These are phyloP conservation scores for Cryptosporidium viatorum DNA, from an alignment of 169 alveolate genomes.

Conservation along the genomic window DNA sequence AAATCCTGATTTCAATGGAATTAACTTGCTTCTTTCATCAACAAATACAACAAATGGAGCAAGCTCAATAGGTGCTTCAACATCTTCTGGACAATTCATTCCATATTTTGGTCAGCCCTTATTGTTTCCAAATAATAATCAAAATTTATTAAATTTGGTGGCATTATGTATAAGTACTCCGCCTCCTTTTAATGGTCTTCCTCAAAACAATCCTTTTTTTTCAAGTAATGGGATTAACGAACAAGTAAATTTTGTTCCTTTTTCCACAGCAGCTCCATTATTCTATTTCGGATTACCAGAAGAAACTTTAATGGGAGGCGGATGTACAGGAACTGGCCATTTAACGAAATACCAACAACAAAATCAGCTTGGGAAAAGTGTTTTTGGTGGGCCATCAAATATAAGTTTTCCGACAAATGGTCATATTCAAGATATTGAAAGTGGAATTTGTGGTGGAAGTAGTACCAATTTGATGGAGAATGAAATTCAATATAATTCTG, in stretches of 20 bases:
- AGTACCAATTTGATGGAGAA: background rate
- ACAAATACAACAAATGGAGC: conserved; percentile 19
- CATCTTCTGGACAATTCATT: conserved; percentile 11
- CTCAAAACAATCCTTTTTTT: conserved; percentile 64
- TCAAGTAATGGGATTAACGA: conserved; percentile 58
- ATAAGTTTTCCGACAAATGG: background rate
- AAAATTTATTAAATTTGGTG: conserved; percentile 33
- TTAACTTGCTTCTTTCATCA: conserved; percentile 22
- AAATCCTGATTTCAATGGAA: conserved; percentile 29
- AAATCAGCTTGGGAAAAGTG: background rate
- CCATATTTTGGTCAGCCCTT: conserved; percentile 54
- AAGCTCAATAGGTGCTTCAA: background rate
- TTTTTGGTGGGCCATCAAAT: background rate
- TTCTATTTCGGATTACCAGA: conserved; percentile 59
- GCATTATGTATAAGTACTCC: conserved; percentile 60
- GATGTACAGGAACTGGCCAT: background rate
- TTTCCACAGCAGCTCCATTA: conserved; percentile 41
- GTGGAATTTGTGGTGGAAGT: background rate
- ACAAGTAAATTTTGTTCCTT: conserved; percentile 49
- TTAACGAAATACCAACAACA: background rate
- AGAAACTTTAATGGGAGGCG: conserved; percentile 1
- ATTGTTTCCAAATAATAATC: conserved; percentile 30
- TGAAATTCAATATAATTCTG: conserved; percentile 28
- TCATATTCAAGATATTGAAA: background rate
- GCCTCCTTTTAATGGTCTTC: conserved; percentile 39